Evolutionary conservation across 768 basidiomycete genomes (phyloP), one percentile per base, ranked within the genome.

Genomic region (Leccinellum rugosiceps): DNA sequence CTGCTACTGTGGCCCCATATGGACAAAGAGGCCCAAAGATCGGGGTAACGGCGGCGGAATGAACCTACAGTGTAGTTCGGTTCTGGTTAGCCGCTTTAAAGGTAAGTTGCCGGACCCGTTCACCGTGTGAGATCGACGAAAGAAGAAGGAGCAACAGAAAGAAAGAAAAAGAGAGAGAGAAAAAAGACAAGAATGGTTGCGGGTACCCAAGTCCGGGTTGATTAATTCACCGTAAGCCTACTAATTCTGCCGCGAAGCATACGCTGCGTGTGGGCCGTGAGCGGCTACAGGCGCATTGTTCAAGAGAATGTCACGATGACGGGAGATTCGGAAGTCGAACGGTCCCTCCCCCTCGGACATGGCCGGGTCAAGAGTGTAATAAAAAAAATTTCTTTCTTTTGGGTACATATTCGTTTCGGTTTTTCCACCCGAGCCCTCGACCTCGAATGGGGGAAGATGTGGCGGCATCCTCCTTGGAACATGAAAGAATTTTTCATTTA

Each of bases 121-220:
- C 8, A 46, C 45, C 45, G 45, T 23, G 23, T 23, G 23, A 26
- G 21, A 46, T 46, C 45, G 45, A 43, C 19, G 41, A 21, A 43
- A 43, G 41, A 5, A 43, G 41, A 43, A 43, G 10, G 41, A 41
- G 13, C 6, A 30, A 30, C 30, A 31, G 10, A 31, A 31, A 31
- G 30, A 31, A 31, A 28, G 9, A 11, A 38, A 10, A 19, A 5
- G n/a, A 19, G 2, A 19, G 4, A n/a, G 10, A 19, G 10, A 38
- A 41, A 19, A 38, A 41, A 19, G n/a, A 41, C 38, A 41, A n/a
- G n/a, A 41, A 43, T 43, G 41, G 6, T n/a, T 6, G 25, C 15
- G 35, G 30, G 45, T 63, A 49, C 62, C 41, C 53, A 43, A 61
- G 41, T 34, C 62, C 52, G 49, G 26, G 14, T 30, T 21, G 49